A percentile compares a stretch with the other conserved stretches of the same genome.
Evolutionary conservation across 2,329 filamentous ascomycete genomes (phyloP).

Genomic region (Neonectria coccinea): DNA sequence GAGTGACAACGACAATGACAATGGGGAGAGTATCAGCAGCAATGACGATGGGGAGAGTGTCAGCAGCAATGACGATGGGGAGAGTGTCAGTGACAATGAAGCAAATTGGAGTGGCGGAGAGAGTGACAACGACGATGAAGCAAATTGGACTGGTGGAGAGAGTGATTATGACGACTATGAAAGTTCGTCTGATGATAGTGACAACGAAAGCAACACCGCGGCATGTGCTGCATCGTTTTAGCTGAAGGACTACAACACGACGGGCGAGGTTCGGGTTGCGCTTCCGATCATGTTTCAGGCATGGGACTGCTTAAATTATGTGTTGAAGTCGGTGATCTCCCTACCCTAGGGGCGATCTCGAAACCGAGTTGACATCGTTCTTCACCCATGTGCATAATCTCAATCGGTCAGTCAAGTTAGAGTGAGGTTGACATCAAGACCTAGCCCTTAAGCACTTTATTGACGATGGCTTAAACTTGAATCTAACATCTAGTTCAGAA

Average conservation of each 20-base stretch:
- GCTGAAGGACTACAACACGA: neutral
- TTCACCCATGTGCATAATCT: neutral
- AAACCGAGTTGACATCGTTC: neutral
- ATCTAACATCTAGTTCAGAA: neutral
- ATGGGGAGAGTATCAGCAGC: too few species aligned
- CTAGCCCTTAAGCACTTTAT: neutral
- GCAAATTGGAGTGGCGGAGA: too few species aligned
- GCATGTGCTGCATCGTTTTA: neutral
- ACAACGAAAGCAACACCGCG: neutral
- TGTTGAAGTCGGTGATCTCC: too few species aligned
- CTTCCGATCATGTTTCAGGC: neutral
- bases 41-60: too few species aligned
- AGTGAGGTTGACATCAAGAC: neutral
- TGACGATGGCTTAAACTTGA: neutral
- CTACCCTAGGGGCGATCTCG: neutral
- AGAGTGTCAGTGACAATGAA: too few species aligned
- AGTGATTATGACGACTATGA: too few species aligned
- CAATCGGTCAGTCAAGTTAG: neutral
- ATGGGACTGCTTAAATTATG: neutral
- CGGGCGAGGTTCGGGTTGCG: neutral
- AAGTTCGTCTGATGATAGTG: neutral
- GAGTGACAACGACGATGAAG: too few species aligned
- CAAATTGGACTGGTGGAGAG: too few species aligned
- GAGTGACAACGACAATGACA: too few species aligned
- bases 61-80: too few species aligned